Evolutionary conservation across 2,329 filamentous ascomycete species (phyloP), one percentile per base, ranked within the genome.

Genomic region (Samsoniella hepiali): DNA sequence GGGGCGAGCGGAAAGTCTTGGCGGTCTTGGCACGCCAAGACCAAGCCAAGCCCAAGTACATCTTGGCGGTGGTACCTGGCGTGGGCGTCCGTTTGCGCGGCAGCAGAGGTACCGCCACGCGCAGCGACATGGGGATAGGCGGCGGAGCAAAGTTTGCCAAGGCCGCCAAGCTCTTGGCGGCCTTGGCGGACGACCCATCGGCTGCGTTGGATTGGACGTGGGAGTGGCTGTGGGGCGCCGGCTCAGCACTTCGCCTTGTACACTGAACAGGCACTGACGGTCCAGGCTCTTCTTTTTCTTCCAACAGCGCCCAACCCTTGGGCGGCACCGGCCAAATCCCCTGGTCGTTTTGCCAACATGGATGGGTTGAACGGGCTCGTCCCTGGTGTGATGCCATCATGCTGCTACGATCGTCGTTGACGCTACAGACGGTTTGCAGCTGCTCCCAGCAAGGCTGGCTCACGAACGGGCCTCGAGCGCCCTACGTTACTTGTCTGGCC

Each of bases 1-100:
- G 73, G 73, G 75, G 73, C 70, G 71, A 75, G 73, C 75, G 74
- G 74, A 72, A 76, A 70, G 65, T 64, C 71, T 73, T 72, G 70
- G 70, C 68, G 67, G 67, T 68, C 73, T 75, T 76, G 74, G 74
- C 74, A 53, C 47, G 61, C 71, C 72, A 75, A 74, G 73, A 69
- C 69, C 67, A 66, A 31, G 61, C 71, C 72, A 75, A 74, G 73
- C 69, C 69, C 67, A 66, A 31, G 73, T 73, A 72, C 34, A 44
- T 27, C 56, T 63, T 58, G 42, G 55, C 55, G 40, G n/a, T 7
- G 22, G 31, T 63, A 63, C 62, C 11, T 58, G 17, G 3, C 32
- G 1, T 13, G 2, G 11, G 13, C n/a, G 1, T 5, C 1, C 1
- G 11, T 2, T 11, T 22, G 5, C 15, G 11, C 2, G 2, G 27